Percentiles rank a stretch among this genome's conserved stretches.
Conservation (phyloP, 2,329 filamentous ascomycete species). For the Trichoderma guizhouense region DNA sequence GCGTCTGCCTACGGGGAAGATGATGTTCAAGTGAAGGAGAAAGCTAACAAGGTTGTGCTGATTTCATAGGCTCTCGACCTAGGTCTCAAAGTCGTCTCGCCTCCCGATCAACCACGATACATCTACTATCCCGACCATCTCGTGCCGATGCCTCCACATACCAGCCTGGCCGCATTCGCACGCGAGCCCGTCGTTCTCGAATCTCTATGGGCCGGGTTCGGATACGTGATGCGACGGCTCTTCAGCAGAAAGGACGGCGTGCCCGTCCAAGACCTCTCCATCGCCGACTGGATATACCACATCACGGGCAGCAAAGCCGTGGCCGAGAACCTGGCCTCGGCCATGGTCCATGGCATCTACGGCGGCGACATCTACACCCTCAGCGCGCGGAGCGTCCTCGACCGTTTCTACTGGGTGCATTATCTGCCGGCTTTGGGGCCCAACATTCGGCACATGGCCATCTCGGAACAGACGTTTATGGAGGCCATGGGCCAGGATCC, state of each 20-base stretch:
- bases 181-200: constrained; percentile 35
- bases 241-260: constrained; percentile 21
- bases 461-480: constrained; percentile 31
- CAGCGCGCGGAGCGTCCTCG: constrained; percentile 62
- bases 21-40: background rate
- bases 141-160: constrained; percentile 33
- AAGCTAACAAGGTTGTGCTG: background rate
- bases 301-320: constrained; percentile 36
- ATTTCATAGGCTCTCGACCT: constrained; percentile 33
- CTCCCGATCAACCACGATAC: constrained; percentile 56
- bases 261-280: constrained; percentile 32
- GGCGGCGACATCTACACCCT: constrained; percentile 82
- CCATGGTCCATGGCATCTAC: constrained; percentile 81
- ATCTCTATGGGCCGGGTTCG: constrained; percentile 28
- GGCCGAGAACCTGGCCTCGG: constrained; percentile 72
- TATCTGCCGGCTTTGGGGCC: constrained; percentile 29
- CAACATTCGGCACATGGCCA: constrained; percentile 43
- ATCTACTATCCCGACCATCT: constrained; percentile 83
- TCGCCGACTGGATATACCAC: constrained; percentile 36
- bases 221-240: constrained; percentile 25
- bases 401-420: constrained; percentile 31
- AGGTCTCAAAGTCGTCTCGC: constrained; percentile 46
- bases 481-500: constrained; percentile 28
- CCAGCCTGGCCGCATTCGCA: constrained; percentile 27
- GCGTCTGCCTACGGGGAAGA: constrained; percentile 27